Conservation (phyloP, 2,329 filamentous ascomycete genomes). For the Colletotrichum euphorbiae region DNA sequence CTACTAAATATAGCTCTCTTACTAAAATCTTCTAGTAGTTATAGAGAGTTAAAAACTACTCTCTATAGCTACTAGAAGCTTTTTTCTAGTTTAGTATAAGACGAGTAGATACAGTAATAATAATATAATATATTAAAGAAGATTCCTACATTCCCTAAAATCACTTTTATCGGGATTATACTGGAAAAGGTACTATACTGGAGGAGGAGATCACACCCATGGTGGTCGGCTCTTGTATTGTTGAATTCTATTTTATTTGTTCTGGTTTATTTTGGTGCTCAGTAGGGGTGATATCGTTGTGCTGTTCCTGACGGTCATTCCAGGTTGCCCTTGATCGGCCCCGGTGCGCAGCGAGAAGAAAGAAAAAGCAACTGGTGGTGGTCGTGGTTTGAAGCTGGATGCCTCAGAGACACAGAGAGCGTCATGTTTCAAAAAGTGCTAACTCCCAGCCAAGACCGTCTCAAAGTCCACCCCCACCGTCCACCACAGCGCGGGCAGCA, state of each 20-base stretch:
- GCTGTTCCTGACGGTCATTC: constrained; percentile 2
- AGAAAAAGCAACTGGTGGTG: not conserved
- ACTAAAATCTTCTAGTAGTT: too few species aligned
- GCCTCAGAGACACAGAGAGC: constrained; percentile 19
- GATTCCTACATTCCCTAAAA: too few species aligned
- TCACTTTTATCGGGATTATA: too few species aligned
- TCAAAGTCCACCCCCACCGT: constrained; percentile 36
- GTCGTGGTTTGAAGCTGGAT: not conserved
- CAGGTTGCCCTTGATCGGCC: constrained; percentile 13
- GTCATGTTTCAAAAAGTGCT: constrained; percentile 29
- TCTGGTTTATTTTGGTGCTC: not conserved
- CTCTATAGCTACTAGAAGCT: too few species aligned
- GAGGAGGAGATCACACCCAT: too few species aligned
- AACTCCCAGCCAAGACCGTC: constrained; percentile 28
- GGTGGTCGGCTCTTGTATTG: not conserved
- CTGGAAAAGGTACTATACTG: too few species aligned
- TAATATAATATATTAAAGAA: too few species aligned
- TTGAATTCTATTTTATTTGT: not conserved
- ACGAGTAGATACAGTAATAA: too few species aligned
- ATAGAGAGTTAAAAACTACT: too few species aligned
- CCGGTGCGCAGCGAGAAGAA: not conserved
- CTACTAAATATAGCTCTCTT: too few species aligned
- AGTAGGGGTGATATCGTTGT: not conserved
- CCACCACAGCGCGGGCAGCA: constrained; percentile 11
- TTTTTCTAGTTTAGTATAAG: too few species aligned